Conservation (phyloP, 768 basidiomycete genomes). For the Amanita thiersii region DNA sequence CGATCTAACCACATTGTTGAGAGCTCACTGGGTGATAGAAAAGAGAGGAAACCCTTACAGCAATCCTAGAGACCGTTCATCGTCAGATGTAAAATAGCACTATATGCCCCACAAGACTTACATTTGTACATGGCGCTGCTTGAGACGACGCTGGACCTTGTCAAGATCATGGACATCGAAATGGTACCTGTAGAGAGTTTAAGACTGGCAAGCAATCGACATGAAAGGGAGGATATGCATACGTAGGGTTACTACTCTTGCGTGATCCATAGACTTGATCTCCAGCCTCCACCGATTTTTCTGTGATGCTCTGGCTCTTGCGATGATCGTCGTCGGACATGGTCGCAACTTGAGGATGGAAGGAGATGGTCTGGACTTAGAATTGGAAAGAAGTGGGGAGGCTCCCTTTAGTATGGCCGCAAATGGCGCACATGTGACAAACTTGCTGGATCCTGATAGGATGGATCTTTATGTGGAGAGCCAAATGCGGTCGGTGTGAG, state of each 20-base stretch:
- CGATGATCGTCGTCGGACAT: slow-evolving; percentile 11
- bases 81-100: slow-evolving; percentile 1
- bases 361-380: slow-evolving; percentile 3
- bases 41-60: slow-evolving; percentile 32
- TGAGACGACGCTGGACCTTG: slow-evolving; percentile 61
- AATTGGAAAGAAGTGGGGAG: too few relatives aligned
- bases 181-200: slow-evolving; percentile 22
- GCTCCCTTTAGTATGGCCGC: too few relatives aligned
- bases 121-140: slow-evolving; percentile 80
- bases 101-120: slow-evolving; percentile 19
- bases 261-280: not conserved
- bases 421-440: too few relatives aligned
- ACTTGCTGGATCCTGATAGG: too few relatives aligned
- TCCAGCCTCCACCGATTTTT: slow-evolving; percentile 8
- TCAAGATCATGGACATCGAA: slow-evolving; percentile 62
- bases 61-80: slow-evolving; percentile 37
- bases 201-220: not conserved
- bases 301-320: slow-evolving; percentile 1
- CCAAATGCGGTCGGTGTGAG: too few relatives aligned
- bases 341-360: slow-evolving; percentile 9
- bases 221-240: not conserved
- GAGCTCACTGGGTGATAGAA: not conserved
- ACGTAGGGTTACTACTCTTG: not conserved
- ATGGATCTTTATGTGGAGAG: too few relatives aligned
- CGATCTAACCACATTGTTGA: slow-evolving; percentile 34